These are phyloP conservation scores for Mucor velutinosus DNA, from an alignment of 371 early-diverging fungal species.

Conservation along the genomic window DNA sequence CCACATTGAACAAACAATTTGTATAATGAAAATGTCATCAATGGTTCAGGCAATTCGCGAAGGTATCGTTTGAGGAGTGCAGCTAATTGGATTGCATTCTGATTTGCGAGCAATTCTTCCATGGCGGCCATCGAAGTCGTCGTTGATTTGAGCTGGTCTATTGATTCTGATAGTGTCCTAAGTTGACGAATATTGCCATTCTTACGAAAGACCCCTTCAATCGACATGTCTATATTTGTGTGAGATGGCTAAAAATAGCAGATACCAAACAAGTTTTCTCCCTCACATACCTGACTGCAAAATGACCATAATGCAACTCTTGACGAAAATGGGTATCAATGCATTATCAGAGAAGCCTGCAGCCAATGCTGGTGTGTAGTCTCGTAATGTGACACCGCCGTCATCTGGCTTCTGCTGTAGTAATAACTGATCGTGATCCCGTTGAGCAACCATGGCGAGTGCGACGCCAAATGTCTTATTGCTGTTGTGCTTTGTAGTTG, in stretches of 20 bases:
- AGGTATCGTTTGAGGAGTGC: conserved; percentile 93
- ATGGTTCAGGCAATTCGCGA: conserved; percentile 94
- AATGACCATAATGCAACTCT: conserved; percentile 75
- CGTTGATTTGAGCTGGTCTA: conserved; percentile 17
- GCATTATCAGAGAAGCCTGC: conserved; percentile 42
- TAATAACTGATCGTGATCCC: conserved; percentile 70
- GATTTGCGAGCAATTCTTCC: conserved; percentile 46
- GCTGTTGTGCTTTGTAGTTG: conserved; percentile 8
- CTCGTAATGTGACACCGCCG: conserved; percentile 4
- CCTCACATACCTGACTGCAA: conserved; percentile 67
- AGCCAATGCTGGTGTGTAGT: conserved; percentile 59
- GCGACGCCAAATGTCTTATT: conserved; percentile 49
- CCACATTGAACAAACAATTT: conserved; percentile 78
- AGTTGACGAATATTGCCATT: conserved; percentile 94
- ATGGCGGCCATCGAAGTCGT: neutral
- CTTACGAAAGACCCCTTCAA: conserved; percentile 96
- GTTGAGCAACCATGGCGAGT: conserved; percentile 24
- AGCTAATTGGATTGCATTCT: conserved; percentile 89
- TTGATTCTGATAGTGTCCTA: conserved; percentile 72
- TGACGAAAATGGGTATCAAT: conserved; percentile 83
- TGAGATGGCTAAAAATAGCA: neutral
- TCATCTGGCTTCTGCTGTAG: neutral
- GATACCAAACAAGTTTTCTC: neutral
- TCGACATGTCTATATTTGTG: conserved; percentile 70
- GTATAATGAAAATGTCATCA: conserved; percentile 86